Evolutionary conservation across 106 monocot genomes (phyloP).

Genomic region (Dendrobium officinale): DNA sequence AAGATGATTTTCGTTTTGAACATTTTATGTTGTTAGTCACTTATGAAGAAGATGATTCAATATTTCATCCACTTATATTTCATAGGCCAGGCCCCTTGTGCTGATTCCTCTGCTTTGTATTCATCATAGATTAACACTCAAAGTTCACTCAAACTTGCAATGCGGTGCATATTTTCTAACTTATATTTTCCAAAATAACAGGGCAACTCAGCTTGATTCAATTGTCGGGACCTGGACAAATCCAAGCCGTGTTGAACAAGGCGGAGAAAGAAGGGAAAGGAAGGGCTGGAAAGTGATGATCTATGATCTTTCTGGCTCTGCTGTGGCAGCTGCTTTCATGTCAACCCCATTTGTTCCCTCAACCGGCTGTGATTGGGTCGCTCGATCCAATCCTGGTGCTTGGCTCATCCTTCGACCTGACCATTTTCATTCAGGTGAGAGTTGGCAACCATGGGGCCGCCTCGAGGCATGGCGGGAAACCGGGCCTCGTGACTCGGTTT

Average conservation of each 20-base stretch:
- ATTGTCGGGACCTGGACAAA: conserved; percentile 27
- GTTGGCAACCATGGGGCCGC: conserved; percentile 67
- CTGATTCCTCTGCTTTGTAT: neutral
- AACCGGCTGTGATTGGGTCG: conserved; percentile 49
- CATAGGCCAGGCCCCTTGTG: neutral
- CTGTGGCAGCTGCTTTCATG: conserved; percentile 78
- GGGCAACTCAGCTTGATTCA: conserved; percentile 41
- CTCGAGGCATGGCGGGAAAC: conserved; percentile 73
- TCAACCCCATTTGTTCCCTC: conserved; percentile 84
- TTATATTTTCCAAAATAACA: conserved; percentile 12
- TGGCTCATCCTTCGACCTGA: conserved; percentile 70
- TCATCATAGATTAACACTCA: neutral
- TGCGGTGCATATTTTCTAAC: neutral
- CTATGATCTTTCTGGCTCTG: conserved; percentile 80
- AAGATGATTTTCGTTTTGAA: neutral
- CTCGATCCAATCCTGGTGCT: conserved; percentile 78
- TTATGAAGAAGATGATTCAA: neutral
- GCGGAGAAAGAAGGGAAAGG: conserved; percentile 39
- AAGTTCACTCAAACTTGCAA: neutral
- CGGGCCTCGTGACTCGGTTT: conserved; percentile 34
- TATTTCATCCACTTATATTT: neutral
- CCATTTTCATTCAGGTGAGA: conserved; percentile 26
- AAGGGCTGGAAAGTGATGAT: conserved; percentile 87
- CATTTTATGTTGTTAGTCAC: neutral
- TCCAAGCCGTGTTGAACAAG: conserved; percentile 19